Conservation (phyloP, 2,329 filamentous ascomycete species). For the Chlorencoelia australis region DNA sequence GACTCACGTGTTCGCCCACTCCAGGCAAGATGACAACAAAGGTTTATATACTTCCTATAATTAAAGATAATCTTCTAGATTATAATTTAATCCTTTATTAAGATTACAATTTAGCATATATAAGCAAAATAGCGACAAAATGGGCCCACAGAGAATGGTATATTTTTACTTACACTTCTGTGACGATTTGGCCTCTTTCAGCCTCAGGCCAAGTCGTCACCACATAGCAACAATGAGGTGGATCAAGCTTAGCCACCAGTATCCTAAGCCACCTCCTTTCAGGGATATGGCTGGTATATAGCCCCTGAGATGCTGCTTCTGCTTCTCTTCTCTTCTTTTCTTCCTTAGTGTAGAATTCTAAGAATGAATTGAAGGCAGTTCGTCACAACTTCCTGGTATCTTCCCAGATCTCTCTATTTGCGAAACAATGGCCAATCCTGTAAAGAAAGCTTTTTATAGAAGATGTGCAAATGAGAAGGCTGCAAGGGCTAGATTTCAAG, state of each 20-base stretch:
- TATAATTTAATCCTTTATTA: not conserved
- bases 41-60: slow-evolving; percentile 1
- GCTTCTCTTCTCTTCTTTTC: too few species aligned
- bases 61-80: not conserved
- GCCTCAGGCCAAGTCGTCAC: too few species aligned
- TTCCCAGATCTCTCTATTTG: slow-evolving; percentile 1
- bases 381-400: too few species aligned
- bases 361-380: too few species aligned
- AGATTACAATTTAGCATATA: not conserved
- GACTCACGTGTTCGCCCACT: too few species aligned
- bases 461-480: not conserved
- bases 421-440: not conserved
- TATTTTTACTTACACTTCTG: not conserved
- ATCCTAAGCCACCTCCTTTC: too few species aligned
- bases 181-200: too few species aligned
- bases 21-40: slow-evolving; percentile 3
- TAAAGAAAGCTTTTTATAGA: not conserved
- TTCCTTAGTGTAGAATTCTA: too few species aligned
- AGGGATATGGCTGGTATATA: too few species aligned
- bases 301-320: too few species aligned
- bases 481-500: not conserved
- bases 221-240: too few species aligned
- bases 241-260: too few species aligned
- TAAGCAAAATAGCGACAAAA: not conserved
- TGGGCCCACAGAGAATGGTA: not conserved